These are phyloP conservation scores for Ganoderma lucidum DNA, from an alignment of 1,284 basidiomycete genomes.

Conservation along the genomic window DNA sequence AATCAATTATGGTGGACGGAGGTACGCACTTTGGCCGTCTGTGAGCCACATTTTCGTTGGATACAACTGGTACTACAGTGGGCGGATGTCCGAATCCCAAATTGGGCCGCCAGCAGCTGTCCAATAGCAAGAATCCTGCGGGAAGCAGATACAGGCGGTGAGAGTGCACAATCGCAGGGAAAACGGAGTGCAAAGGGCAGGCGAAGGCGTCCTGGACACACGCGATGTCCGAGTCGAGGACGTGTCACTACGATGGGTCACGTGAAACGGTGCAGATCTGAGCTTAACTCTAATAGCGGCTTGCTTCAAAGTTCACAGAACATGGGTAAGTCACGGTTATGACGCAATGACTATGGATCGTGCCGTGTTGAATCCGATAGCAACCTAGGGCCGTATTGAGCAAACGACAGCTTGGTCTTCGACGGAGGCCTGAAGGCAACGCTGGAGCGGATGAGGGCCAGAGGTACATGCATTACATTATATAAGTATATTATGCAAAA, in stretches of 20 bases:
- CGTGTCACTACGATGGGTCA: conserved; percentile 25
- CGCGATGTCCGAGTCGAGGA: conserved; percentile 1
- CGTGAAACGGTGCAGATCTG: conserved; percentile 11
- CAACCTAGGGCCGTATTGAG: no score
- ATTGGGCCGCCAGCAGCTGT: conserved; percentile 14
- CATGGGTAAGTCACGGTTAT: no score
- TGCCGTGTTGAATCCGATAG: no score
- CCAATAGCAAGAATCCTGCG: neutral
- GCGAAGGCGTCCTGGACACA: neutral
- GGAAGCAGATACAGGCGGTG: neutral
- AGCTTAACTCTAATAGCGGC: neutral
- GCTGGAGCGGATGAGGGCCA: neutral
- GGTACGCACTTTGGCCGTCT: conserved; percentile 36
- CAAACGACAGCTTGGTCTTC: neutral
- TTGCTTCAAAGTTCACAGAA: neutral
- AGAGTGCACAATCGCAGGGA: neutral
- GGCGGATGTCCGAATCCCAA: neutral
- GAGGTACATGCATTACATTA: neutral
- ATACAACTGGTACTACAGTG: neutral
- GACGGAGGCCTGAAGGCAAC: neutral
- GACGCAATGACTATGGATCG: no score
- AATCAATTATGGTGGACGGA: no score
- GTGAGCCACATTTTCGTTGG: conserved; percentile 35
- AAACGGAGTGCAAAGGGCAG: neutral
- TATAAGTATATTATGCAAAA: conserved; percentile 12